These are phyloP conservation scores for Bertia moriformis DNA, from an alignment of 2,329 filamentous ascomycete genomes.

Conservation along the genomic window DNA sequence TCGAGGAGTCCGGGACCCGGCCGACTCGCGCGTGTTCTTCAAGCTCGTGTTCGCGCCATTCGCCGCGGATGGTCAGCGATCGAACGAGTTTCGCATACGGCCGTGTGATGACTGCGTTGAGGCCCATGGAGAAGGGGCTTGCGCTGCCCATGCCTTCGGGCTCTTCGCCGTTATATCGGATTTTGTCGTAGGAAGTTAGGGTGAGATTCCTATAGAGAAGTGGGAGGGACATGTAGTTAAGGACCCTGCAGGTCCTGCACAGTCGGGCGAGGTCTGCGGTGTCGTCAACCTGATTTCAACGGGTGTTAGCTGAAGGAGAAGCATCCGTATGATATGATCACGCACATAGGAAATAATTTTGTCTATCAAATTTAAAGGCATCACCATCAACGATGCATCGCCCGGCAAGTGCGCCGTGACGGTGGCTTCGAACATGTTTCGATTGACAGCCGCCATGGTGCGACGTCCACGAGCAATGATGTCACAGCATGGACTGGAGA, in stretches of 20 bases:
- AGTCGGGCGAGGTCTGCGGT: constrained; percentile 40
- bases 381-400: constrained; percentile 15
- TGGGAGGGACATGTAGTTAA: constrained; percentile 51
- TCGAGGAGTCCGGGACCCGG: constrained; percentile 45
- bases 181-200: constrained; percentile 39
- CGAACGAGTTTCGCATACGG: constrained; percentile 34
- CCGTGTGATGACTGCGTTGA: constrained; percentile 45
- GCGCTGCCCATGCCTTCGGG: constrained; percentile 47
- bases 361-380: constrained; percentile 43
- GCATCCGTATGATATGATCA: constrained; percentile 1
- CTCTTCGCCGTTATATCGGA: constrained; percentile 38
- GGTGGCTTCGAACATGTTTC: constrained; percentile 22
- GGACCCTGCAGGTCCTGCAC: constrained; percentile 42
- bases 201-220: constrained; percentile 41
- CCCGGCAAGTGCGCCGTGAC: constrained; percentile 11
- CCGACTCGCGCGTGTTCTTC: constrained; percentile 41
- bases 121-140: constrained; percentile 46
- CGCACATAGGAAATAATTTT: constrained; percentile 38
- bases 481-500: not conserved
- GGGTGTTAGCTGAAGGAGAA: not conserved
- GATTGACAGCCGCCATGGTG: constrained; percentile 16
- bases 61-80: constrained; percentile 33
- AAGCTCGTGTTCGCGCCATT: constrained; percentile 39
- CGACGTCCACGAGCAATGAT: constrained; percentile 3
- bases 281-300: constrained; percentile 32